phyloP scores from a whole-genome alignment of 192 early-diverging fungal genomes.

The Coemansia sp. region DNA sequence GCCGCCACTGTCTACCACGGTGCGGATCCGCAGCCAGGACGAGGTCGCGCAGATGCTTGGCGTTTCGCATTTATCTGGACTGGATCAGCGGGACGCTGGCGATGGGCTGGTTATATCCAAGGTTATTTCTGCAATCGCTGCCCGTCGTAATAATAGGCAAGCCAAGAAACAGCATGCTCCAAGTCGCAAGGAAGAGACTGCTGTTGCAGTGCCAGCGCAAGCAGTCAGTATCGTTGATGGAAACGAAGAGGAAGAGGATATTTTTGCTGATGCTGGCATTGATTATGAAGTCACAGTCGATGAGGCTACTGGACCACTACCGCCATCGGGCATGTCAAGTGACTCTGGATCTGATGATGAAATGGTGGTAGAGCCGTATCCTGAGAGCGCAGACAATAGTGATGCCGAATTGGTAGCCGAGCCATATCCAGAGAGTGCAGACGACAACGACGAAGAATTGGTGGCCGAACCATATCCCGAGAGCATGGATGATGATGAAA shows the following conservation, averaged over 20 bases:
- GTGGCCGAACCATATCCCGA: not conserved
- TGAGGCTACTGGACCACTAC: not conserved
- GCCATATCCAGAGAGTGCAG: not conserved
- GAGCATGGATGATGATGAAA: not conserved
- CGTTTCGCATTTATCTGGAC: not conserved
- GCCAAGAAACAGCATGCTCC: conserved; percentile 52
- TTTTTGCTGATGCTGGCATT: conserved; percentile 83
- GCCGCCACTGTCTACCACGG: conserved; percentile 56
- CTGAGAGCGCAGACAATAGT: too few species aligned
- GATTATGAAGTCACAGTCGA: conserved; percentile 60
- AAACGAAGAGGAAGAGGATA: conserved; percentile 48
- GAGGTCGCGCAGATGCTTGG: conserved; percentile 52
- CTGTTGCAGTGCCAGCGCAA: conserved; percentile 3
- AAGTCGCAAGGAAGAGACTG: too few species aligned
- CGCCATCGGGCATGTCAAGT: not conserved
- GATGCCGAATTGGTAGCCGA: too few species aligned
- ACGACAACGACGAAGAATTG: not conserved
- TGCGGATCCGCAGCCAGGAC: conserved; percentile 70
- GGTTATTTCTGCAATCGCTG: conserved; percentile 51
- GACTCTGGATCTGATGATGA: not conserved
- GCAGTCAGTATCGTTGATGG: conserved; percentile 9
- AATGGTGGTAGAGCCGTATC: conserved; percentile 15
- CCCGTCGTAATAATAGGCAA: conserved; percentile 33
- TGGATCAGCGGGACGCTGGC: not conserved
- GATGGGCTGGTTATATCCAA: conserved; percentile 23